Conservation (phyloP, 2,329 filamentous ascomycete species). For the Achaetomium macrosporum region DNA sequence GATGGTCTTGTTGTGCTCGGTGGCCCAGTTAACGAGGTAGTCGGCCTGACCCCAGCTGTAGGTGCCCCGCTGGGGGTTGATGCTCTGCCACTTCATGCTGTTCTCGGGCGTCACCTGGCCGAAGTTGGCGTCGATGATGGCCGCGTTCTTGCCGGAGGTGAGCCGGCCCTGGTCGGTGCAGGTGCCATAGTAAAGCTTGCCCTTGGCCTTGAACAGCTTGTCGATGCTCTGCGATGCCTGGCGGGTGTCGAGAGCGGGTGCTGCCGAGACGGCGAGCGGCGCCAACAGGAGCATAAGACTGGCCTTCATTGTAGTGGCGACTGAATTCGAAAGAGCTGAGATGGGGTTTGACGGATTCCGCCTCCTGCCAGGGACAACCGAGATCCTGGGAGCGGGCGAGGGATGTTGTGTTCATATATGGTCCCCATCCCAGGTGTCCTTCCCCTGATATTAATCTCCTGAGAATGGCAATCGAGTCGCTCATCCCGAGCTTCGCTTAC, state of each 20-base stretch:
- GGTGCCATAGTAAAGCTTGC: conserved; percentile 61
- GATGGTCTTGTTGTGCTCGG: conserved; percentile 49
- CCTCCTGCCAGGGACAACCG: neutral
- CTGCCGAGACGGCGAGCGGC: conserved; percentile 34
- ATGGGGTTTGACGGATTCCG: neutral
- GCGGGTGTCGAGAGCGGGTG: conserved; percentile 28
- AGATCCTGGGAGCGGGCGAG: neutral
- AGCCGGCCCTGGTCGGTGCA: conserved; percentile 50
- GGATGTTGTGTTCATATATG: neutral
- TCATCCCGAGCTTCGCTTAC: neutral
- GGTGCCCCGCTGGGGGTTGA: conserved; percentile 40
- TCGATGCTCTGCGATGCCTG: conserved; percentile 47
- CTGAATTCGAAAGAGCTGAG: neutral
- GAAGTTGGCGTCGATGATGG: conserved; percentile 55
- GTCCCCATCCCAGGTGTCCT: neutral
- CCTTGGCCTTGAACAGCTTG: conserved; percentile 51
- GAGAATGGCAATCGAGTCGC: neutral
- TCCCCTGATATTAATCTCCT: neutral
- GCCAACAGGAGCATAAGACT: conserved; percentile 32
- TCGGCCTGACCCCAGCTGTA: conserved; percentile 56
- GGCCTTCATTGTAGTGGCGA: conserved; percentile 27
- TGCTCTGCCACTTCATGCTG: conserved; percentile 63
- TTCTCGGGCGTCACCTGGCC: conserved; percentile 63
- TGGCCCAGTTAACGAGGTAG: conserved; percentile 54
- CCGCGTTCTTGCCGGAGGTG: conserved; percentile 42